Percentiles rank a stretch among this genome's conserved stretches.
These are phyloP conservation scores for Boletus tylopilopsis DNA, from an alignment of 768 basidiomycete species.

Conservation along the genomic window DNA sequence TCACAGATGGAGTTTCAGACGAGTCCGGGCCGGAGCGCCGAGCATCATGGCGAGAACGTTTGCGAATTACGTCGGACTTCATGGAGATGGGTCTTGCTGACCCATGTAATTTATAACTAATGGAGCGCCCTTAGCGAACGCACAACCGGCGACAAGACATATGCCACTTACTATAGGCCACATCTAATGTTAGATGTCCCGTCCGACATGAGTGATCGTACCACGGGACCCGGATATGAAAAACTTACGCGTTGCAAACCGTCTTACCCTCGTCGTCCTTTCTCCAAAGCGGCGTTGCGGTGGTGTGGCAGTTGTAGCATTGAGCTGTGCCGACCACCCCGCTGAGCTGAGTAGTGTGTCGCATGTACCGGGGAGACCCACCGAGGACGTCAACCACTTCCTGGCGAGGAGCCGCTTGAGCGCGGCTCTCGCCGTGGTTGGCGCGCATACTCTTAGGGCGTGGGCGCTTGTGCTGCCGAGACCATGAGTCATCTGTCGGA, in stretches of 20 bases:
- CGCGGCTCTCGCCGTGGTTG: constrained; percentile 67
- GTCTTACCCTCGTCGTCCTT: constrained; percentile 92
- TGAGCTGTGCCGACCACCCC: constrained; percentile 51
- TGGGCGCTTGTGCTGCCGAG: constrained; percentile 73
- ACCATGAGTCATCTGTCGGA: not conserved
- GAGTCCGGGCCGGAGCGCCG: constrained; percentile 50
- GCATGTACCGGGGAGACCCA: constrained; percentile 39
- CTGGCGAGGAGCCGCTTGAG: constrained; percentile 58
- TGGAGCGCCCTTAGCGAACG: constrained; percentile 9
- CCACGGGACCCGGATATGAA: not conserved
- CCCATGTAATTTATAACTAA: constrained; percentile 77
- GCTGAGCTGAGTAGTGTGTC: constrained; percentile 28
- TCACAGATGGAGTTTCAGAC: constrained; percentile 71
- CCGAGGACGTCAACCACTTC: constrained; percentile 74
- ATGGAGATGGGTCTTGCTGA: constrained; percentile 84
- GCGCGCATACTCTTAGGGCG: constrained; percentile 86
- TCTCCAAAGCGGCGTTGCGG: constrained; percentile 84
- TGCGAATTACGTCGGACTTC: constrained; percentile 89
- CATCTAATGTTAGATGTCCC: constrained; percentile 44
- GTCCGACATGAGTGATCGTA: constrained; percentile 11
- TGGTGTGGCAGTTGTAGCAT: constrained; percentile 89
- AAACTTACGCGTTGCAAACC: constrained; percentile 83
- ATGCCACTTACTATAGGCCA: constrained; percentile 62
- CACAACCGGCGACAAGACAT: not conserved
- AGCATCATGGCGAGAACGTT: constrained; percentile 79